Base-by-base conservation (phyloP, 345 rosid genomes). In the Linum lewisii region DNA sequence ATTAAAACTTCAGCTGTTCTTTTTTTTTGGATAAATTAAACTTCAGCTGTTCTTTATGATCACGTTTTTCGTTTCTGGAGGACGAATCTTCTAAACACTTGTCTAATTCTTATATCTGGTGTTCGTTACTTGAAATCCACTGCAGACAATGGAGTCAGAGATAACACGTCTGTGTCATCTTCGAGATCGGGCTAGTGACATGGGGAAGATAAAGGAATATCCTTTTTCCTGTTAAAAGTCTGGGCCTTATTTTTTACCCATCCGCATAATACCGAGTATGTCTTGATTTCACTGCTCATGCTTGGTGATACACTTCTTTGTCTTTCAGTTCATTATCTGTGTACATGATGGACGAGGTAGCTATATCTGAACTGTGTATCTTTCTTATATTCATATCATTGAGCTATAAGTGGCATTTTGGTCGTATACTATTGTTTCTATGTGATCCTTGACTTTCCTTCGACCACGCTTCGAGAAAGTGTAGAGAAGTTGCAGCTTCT, bases 101-200 rank as follows among this genome's bases (percentile, higher is more conserved):
- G 14, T 24, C 13, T 7, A n/a, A n/a, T n/a, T n/a, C n/a, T n/a
- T n/a, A n/a, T n/a, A n/a, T n/a, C n/a, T n/a, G n/a, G 34, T 57
- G 25, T 64, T 66, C 15, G 47, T 55, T 36, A 21, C 56, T 24
- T 24, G 66, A 58, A 7, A 54, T 63, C 44, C 45, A 42, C 58
- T 87, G 83, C 87, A 94, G 99, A 74, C 78, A 78, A 66, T 94
- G 80, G 96, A 94, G 53, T 62, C 95, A 37, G 99, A 94, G 85
- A 81, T 82, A 64, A 65, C 85, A 56, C 92, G 97, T 49, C 73
- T 82, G 61, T 78, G 84, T 74, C 99, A 94, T 81, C 90, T 94
- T 57, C 88, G 99, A 65, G 99, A 94, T 84, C 97, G 99, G 70
- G 99, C 97, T 21, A 94, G 99, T 77, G 99, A 94, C 58, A 66